phyloP scores from a whole-genome alignment of 345 rosid genomes.

The Eucalyptus melliodora region DNA sequence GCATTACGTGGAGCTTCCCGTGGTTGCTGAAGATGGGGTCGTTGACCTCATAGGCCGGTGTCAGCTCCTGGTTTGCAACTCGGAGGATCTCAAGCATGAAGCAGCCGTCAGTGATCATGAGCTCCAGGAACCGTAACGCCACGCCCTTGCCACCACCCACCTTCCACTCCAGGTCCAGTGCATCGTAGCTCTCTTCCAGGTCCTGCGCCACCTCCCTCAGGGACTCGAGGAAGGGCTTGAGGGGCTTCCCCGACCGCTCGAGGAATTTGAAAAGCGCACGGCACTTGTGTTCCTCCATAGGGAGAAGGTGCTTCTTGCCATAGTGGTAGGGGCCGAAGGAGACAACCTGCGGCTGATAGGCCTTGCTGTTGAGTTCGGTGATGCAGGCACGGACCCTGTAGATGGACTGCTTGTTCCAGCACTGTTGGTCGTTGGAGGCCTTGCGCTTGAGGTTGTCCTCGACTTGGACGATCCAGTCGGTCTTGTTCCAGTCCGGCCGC shows the following conservation, averaged over 20 bases:
- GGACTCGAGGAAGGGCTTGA: background rate
- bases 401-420: slow-evolving; percentile 24
- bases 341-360: slow-evolving; percentile 23
- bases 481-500: too few relatives aligned
- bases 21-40: slow-evolving; percentile 36
- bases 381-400: slow-evolving; percentile 17
- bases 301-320: background rate
- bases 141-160: background rate
- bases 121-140: background rate
- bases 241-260: background rate
- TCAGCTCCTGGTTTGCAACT: background rate
- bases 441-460: too few relatives aligned
- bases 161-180: background rate
- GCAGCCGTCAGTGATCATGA: slow-evolving; percentile 43
- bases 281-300: background rate
- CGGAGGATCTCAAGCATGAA: slow-evolving; percentile 34
- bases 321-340: slow-evolving; percentile 28
- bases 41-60: slow-evolving; percentile 5
- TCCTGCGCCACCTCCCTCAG: background rate
- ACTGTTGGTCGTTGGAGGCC: background rate
- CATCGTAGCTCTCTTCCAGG: background rate
- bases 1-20: slow-evolving; percentile 19
- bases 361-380: slow-evolving; percentile 9
- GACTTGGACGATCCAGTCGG: too few relatives aligned
- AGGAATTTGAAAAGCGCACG: background rate